Base-by-base conservation (phyloP, 2,329 filamentous ascomycete genomes). In the Ilyonectria destructans region DNA sequence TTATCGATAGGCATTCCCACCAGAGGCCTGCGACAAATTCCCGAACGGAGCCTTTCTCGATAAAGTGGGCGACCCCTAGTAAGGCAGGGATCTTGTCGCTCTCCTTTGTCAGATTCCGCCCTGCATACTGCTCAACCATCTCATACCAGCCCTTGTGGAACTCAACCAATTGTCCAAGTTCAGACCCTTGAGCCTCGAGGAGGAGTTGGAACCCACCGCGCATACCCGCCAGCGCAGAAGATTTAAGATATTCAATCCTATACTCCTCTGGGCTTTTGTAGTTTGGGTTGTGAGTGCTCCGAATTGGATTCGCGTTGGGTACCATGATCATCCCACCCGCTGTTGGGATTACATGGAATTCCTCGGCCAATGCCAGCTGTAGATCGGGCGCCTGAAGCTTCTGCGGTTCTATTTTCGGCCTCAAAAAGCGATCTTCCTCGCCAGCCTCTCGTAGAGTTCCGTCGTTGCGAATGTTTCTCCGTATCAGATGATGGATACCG, bases 81-180 rank as follows among this genome's bases (percentile, higher is more conserved):
- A 61, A 9, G 2, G 58, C 58, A 31, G 31, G 17, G 21, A 60
- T 31, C 33, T 43, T 60, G 46, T 60, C 58, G 9, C 12, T 52
- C 31, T 23, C 31, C 17, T 31, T 40, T 2, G 58, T 52, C 19
- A 60, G 33, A 35, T 15, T 52, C 7, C 58, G 58, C 21, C 15
- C 21, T n/a, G 58, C 19, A n/a, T 60, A 52, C 9, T 21, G 29
- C 58, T 49, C 58, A 13, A 60, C 46, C 3, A 60, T 52, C 7
- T 23, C 15, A 23, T 29, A 60, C 46, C 58, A 60, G 58, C 58
- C 52, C 31, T 60, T 51, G 21, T 60, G 46, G 17, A 60, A 60
- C 58, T 40, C 33, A 1, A 60, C 8, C 13, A 31, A 6, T 21
- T 52, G 19, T 1, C 6, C 5, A 15, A 29, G n/a, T 23, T n/a